Conservation (phyloP, 306 rosid genomes). For the Vigna mungo region DNA sequence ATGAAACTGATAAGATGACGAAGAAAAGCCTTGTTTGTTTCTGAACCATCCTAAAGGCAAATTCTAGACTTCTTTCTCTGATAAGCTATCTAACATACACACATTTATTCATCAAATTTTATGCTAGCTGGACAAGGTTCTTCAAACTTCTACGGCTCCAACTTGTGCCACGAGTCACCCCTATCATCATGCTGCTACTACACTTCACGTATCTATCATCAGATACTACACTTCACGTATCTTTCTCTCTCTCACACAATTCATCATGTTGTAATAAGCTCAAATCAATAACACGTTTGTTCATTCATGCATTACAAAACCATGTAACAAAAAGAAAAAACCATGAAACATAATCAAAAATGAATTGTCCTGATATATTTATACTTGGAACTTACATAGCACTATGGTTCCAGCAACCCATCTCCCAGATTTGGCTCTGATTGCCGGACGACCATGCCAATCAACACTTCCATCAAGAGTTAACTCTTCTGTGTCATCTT, state of each 20-base stretch:
- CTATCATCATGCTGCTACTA: constrained; percentile 28
- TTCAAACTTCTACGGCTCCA: constrained; percentile 43
- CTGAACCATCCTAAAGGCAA: constrained; percentile 26
- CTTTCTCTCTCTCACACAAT: constrained; percentile 21
- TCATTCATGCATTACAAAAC: not conserved
- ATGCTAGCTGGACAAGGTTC: constrained; percentile 9
- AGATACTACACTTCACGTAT: constrained; percentile 20
- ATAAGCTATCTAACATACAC: constrained; percentile 43
- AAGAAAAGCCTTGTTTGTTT: not conserved
- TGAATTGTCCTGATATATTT: not conserved
- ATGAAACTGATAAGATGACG: constrained; percentile 37
- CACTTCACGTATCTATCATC: not conserved
- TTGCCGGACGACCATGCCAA: constrained; percentile 83
- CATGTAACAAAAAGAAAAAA: too few species aligned
- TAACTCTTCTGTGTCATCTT: constrained; percentile 59
- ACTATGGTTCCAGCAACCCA: constrained; percentile 91
- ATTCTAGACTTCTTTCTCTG: constrained; percentile 14
- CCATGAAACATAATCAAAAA: too few species aligned
- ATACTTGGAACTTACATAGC: constrained; percentile 65
- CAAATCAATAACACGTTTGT: not conserved
- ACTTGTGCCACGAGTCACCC: constrained; percentile 13
- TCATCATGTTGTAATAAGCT: not conserved
- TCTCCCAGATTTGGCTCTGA: constrained; percentile 78
- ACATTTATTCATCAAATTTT: not conserved
- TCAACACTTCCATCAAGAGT: constrained; percentile 91